phyloP scores from a whole-genome alignment of 2,329 filamentous ascomycete genomes.

The Neopestalotiopsis clavispora region DNA sequence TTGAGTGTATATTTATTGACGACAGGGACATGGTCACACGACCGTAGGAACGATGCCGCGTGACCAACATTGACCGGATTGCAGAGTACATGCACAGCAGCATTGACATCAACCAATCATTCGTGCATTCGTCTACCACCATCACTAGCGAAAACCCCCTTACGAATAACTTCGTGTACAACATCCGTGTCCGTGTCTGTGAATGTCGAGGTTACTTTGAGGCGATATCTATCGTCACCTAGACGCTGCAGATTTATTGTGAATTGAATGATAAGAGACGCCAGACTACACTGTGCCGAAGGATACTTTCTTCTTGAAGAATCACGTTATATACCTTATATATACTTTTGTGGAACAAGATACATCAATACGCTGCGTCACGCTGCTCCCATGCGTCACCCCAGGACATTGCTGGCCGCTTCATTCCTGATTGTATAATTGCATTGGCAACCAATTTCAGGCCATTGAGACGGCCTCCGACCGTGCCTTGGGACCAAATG shows the following conservation, averaged over 20 bases:
- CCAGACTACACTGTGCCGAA: background rate
- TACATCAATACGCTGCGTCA: conserved; percentile 24
- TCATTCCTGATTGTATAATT: conserved; percentile 37
- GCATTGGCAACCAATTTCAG: conserved; percentile 43
- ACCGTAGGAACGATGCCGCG: background rate
- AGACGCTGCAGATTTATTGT: too few relatives aligned
- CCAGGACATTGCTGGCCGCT: conserved; percentile 20
- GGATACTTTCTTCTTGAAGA: background rate
- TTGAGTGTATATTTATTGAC: background rate
- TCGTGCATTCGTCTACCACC: background rate
- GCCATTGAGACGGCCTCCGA: conserved; percentile 58
- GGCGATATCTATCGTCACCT: too few relatives aligned
- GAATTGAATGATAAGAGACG: too few relatives aligned
- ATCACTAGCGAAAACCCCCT: background rate
- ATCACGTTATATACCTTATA: background rate
- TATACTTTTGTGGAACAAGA: background rate
- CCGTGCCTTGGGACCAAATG: conserved; percentile 69
- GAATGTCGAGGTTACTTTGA: too few relatives aligned
- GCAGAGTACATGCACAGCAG: background rate
- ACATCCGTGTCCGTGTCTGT: too few relatives aligned
- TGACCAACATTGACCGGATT: background rate
- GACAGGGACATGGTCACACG: background rate
- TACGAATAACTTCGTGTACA: too few relatives aligned
- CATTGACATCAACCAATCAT: background rate
- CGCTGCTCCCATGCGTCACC: conserved; percentile 23